Base-by-base conservation (phyloP, 1,284 basidiomycete species). In the Baeospora myosura region DNA sequence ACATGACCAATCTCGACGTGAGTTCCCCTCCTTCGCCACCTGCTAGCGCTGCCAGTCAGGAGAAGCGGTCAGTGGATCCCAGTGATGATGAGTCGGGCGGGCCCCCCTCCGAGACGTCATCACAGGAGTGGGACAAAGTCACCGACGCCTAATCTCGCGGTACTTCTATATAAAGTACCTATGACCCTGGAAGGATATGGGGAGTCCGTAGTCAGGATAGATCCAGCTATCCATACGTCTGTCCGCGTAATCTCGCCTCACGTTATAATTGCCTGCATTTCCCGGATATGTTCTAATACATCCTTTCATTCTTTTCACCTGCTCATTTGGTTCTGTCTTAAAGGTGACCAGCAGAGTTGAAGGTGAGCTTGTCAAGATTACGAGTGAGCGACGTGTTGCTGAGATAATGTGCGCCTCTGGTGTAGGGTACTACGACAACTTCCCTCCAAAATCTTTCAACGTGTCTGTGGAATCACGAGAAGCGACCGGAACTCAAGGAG, bases 1-100 rank as follows among this genome's bases (percentile, higher is more conserved):
- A 93, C 56, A 69, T 96, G 63, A 86, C 86, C 53, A 83, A 85
- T 52, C 65, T 89, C 66, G 90, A 94, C 68, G 89, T 93, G 68
- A 89, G 87, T 87, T 59, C 64, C 48, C 57, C 71, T 64, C 62
- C 69, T 59, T 65, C 70, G 50, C 60, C 66, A 47, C 52, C 58
- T 38, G 37, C 43, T 41, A 44, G 60, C 48, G 45, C 56, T 52
- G 53, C 56, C 51, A 44, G 57, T 51, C 31, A 53, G 41, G 49
- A 59, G n/a, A n/a, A n/a, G n/a, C n/a, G n/a, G n/a, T n/a, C n/a
- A n/a, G n/a, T n/a, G 55, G 47, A 53, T 55, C 43, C 57, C 57
- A 65, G 65, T 44, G 64, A 68, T 49, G 69, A 73, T 45, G 75
- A 81, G 54, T 65, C 65, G 53, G 80, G 77, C 41, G 78, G 80